Conservation (phyloP, 495 filamentous ascomycete species). For the Daldinia grandis region DNA sequence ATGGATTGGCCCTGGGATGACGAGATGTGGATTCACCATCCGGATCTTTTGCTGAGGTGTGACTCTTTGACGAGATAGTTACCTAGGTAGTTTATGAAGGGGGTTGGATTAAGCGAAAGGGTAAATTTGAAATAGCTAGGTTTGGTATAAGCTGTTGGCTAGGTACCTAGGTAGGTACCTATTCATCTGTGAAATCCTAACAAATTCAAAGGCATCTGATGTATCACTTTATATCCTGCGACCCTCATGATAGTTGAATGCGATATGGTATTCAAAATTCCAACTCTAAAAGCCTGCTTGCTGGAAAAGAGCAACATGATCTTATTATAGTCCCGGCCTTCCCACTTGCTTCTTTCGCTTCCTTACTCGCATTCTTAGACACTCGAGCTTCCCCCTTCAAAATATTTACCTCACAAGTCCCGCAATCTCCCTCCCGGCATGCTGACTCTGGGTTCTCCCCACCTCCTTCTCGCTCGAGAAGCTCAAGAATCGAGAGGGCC, state of each 20-base stretch:
- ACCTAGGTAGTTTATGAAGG: not conserved
- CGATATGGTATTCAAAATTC: not conserved
- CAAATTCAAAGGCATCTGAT: not conserved
- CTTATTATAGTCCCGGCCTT: not conserved
- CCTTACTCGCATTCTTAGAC: not conserved
- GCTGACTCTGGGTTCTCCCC: not conserved
- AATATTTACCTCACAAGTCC: not conserved
- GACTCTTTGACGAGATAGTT: not conserved
- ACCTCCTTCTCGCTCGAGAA: not conserved
- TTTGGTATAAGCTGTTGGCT: no score
- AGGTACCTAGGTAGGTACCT: no score
- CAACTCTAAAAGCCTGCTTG: not conserved
- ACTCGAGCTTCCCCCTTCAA: not conserved
- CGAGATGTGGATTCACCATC: constrained; percentile 13
- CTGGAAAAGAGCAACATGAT: not conserved
- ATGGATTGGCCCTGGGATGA: constrained; percentile 14
- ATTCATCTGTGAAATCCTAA: not conserved
- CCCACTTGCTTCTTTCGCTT: not conserved
- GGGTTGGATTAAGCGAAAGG: no score
- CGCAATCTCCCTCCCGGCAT: not conserved
- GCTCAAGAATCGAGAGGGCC: not conserved
- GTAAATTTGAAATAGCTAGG: no score
- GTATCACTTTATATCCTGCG: not conserved
- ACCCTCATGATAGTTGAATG: not conserved
- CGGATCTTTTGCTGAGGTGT: constrained; percentile 1